Conservation (phyloP, 108 stramenopile species). For the Skeletonema menzelii region DNA sequence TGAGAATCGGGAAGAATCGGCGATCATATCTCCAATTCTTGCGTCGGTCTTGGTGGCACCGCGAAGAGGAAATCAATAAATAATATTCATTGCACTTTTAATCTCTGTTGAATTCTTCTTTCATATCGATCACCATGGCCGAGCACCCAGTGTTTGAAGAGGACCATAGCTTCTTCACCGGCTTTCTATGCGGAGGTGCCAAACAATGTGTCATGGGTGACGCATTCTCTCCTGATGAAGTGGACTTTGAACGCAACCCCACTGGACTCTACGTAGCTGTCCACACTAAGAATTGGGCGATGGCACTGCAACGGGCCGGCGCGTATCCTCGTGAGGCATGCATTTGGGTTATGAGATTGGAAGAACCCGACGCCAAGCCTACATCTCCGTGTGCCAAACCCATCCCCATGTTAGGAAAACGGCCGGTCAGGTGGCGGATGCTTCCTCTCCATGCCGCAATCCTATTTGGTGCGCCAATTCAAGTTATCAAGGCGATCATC, state of each 20-base stretch:
- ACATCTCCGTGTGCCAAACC: background rate
- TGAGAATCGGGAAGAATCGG: too few relatives aligned
- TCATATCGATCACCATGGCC: background rate
- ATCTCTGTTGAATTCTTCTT: too few relatives aligned
- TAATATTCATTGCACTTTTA: too few relatives aligned
- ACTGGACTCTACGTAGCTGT: constrained; percentile 67
- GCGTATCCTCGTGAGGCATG: constrained; percentile 65
- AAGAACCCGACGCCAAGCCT: background rate
- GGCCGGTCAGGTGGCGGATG: constrained; percentile 63
- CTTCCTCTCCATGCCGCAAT: constrained; percentile 77
- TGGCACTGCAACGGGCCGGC: constrained; percentile 51
- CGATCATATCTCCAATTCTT: too few relatives aligned
- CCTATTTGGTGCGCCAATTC: constrained; percentile 62
- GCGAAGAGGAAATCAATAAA: too few relatives aligned
- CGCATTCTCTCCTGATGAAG: constrained; percentile 12
- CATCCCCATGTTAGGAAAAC: constrained; percentile 19
- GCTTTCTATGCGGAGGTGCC: background rate
- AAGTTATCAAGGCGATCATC: constrained; percentile 53
- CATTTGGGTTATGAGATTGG: constrained; percentile 67
- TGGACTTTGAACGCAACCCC: constrained; percentile 65
- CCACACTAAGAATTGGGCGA: constrained; percentile 70
- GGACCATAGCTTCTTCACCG: background rate
- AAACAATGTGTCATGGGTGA: background rate
- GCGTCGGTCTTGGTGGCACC: too few relatives aligned
- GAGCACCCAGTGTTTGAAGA: background rate